Conservation (phyloP, 2,329 filamentous ascomycete genomes). For the Hypoxylon sp. region DNA sequence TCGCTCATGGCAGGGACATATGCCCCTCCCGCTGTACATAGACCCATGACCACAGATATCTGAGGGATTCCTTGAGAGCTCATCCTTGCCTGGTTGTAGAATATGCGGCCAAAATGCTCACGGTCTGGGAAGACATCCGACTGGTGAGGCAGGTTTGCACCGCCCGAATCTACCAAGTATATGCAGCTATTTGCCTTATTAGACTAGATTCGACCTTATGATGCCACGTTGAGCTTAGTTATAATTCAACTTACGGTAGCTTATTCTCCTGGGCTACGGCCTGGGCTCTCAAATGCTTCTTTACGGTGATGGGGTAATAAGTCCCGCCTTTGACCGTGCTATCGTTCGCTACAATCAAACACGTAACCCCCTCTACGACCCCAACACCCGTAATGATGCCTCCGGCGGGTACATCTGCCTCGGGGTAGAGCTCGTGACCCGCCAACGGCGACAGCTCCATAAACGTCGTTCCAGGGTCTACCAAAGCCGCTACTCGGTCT, state of each 20-base stretch:
- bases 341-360: conserved; percentile 95
- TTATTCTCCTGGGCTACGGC: conserved; percentile 91
- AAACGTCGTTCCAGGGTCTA: conserved; percentile 92
- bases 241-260: conserved; percentile 67
- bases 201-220: conserved; percentile 14
- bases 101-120: conserved; percentile 96
- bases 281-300: conserved; percentile 96
- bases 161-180: conserved; percentile 96
- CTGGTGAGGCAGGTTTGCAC: conserved; percentile 94
- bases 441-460: conserved; percentile 95
- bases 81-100: conserved; percentile 98
- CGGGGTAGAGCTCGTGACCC: conserved; percentile 86
- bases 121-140: conserved; percentile 95
- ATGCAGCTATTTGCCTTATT: conserved; percentile 73
- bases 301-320: conserved; percentile 97
- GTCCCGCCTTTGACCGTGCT: conserved; percentile 98
- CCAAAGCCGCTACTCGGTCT: conserved; percentile 87
- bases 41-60: conserved; percentile 95
- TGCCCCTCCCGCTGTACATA: conserved; percentile 94
- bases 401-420: conserved; percentile 88
- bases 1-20: conserved; percentile 99
- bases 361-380: conserved; percentile 89
- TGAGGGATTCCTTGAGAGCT: conserved; percentile 90
- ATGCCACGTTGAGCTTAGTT: not conserved
- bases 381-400: conserved; percentile 95